phyloP scores from a whole-genome alignment of 805 yeast species.

The Zygotorulaspora chibaensis region DNA sequence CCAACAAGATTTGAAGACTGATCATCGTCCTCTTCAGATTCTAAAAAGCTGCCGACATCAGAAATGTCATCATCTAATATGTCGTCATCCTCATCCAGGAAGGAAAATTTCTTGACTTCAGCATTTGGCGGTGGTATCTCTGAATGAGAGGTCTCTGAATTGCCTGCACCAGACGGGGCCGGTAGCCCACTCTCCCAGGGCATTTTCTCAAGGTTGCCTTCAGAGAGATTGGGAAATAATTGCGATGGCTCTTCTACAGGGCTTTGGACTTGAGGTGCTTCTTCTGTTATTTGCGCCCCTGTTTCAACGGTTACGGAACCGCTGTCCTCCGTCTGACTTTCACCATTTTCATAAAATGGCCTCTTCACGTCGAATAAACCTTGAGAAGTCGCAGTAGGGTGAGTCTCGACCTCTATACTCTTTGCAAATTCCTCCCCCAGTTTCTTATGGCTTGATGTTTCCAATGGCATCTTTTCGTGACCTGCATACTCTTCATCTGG shows the following conservation, averaged over 20 bases:
- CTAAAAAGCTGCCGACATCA: slow-evolving; percentile 27
- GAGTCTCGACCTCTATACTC: neutral
- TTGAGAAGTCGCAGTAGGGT: neutral
- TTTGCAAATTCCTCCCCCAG: neutral
- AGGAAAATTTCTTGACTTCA: slow-evolving; percentile 40
- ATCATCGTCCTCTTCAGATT: slow-evolving; percentile 28
- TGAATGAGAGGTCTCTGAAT: no score
- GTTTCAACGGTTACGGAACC: neutral
- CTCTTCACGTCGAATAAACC: neutral
- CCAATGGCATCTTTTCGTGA: slow-evolving; percentile 11
- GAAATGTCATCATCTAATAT: slow-evolving; percentile 38
- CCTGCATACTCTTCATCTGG: neutral
- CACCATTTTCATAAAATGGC: neutral
- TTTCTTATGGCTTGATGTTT: neutral
- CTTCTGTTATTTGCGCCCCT: neutral
- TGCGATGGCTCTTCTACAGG: neutral
- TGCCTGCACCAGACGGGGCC: no score
- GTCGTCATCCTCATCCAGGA: slow-evolving; percentile 44
- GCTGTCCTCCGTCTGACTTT: neutral
- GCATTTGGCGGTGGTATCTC: neutral
- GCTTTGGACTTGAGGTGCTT: neutral
- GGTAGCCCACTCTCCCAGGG: slow-evolving; percentile 7
- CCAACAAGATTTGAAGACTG: neutral
- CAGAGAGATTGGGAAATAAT: neutral
- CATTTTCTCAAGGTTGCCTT: slow-evolving; percentile 29